phyloP scores from a whole-genome alignment of 2,329 filamentous ascomycete genomes.

The Xylaria sp. region DNA sequence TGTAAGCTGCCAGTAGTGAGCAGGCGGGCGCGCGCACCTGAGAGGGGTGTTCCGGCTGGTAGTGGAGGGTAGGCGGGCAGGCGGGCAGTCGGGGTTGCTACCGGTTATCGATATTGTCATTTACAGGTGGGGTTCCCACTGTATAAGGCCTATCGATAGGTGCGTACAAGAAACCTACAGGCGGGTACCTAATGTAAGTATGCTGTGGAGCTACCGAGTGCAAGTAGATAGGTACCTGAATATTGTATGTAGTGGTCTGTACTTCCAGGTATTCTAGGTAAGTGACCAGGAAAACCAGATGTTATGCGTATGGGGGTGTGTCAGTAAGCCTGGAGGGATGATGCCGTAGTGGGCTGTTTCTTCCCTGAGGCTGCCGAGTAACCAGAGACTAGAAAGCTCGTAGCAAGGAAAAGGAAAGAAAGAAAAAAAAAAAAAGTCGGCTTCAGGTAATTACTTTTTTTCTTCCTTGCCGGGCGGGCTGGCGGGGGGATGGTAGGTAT shows the following conservation, averaged over 20 bases:
- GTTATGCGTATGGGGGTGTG: not conserved
- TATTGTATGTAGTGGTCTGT: not conserved
- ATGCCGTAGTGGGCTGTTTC: not conserved
- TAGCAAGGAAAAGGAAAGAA: slow-evolving; percentile 6
- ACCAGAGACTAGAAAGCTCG: slow-evolving; percentile 3
- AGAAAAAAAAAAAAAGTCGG: slow-evolving; percentile 22
- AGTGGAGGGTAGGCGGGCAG: slow-evolving; percentile 12
- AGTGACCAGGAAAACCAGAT: slow-evolving; percentile 1
- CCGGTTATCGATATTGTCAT: slow-evolving; percentile 29
- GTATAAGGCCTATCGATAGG: slow-evolving; percentile 34
- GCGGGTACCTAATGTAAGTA: not conserved
- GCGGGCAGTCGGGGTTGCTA: slow-evolving; percentile 9
- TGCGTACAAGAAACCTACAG: not conserved
- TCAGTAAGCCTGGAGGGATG: not conserved
- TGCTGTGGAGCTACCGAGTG: not conserved
- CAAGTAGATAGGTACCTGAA: not conserved
- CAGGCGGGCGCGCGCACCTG: slow-evolving; percentile 8
- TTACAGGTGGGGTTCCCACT: slow-evolving; percentile 14
- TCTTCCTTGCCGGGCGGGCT: slow-evolving; percentile 15
- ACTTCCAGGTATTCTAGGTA: not conserved
- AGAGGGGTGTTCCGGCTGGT: slow-evolving; percentile 3
- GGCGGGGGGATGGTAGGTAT: not conserved
- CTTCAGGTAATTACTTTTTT: slow-evolving; percentile 23
- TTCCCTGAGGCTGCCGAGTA: slow-evolving; percentile 1
- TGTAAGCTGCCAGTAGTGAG: not conserved